Conservation (phyloP, 139 green algal species). For the Tetratostichococcus sp. region DNA sequence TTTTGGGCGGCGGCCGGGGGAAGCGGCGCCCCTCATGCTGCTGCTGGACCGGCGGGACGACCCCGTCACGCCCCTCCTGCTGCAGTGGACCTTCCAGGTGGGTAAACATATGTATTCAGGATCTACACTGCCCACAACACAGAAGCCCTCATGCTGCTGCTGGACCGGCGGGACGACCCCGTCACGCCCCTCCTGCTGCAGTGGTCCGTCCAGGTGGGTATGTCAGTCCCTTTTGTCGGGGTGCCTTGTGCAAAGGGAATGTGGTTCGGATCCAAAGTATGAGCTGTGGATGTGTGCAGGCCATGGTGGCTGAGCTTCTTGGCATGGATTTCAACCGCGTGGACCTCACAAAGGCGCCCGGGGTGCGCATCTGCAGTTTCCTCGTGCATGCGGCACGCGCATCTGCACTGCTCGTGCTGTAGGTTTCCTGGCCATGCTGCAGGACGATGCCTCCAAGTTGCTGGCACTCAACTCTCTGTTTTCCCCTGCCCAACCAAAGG, state of each 20-base stretch:
- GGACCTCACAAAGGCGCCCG: constrained; percentile 28
- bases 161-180: constrained; percentile 84
- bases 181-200: constrained; percentile 80
- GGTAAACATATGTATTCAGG: too few relatives aligned
- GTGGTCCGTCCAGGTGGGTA: constrained; percentile 60
- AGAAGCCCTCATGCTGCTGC: constrained; percentile 52
- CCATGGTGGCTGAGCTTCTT: constrained; percentile 92
- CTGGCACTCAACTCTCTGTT: too few relatives aligned
- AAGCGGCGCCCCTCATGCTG: constrained; percentile 66
- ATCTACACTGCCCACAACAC: too few relatives aligned
- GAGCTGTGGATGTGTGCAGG: constrained; percentile 8
- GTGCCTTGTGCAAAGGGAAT: too few relatives aligned
- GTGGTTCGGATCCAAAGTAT: too few relatives aligned
- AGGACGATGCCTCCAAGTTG: too few relatives aligned
- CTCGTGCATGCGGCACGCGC: too few relatives aligned
- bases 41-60: constrained; percentile 83
- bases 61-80: constrained; percentile 83
- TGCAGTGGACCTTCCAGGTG: constrained; percentile 63
- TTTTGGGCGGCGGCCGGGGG: constrained; percentile 59
- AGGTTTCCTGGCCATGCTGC: background rate
- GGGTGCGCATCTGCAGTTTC: constrained; percentile 1
- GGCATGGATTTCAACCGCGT: constrained; percentile 56
- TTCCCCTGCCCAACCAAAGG: too few relatives aligned
- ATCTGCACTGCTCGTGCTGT: too few relatives aligned
- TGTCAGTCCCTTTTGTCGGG: too few relatives aligned